Evolutionary conservation across 2,329 filamentous ascomycete genomes (phyloP), one percentile per base, ranked within the genome.

Genomic region (Aureobasidium lini): DNA sequence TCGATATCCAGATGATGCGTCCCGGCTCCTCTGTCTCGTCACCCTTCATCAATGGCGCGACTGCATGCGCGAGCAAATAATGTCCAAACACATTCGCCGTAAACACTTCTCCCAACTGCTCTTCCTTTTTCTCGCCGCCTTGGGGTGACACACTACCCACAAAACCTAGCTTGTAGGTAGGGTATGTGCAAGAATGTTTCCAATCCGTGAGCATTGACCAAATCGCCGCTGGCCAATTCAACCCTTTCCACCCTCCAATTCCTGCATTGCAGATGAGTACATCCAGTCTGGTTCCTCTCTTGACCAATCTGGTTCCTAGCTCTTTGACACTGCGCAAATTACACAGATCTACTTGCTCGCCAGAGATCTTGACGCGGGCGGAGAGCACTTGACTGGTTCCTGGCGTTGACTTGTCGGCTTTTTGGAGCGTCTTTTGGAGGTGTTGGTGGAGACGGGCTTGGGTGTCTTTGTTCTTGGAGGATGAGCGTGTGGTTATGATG

Each of bases 61-160:
- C 80, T 68, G 87, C 84, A 71, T 96, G 92, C 15, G 84, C 84
- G 28, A 99, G 84, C 68, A 96, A 76, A 71, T 99, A 97, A 75
- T 99, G 94, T 0, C 94, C 94, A 70, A 99, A 97, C 32, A 96
- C 82, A 69, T 97, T 97, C 52, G 93, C 87, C 70, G 87, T 88
- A 71, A 97, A 99, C 16, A 96, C 84, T 65, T 90, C 81, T 3
- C 90, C 92, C 0, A 99, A 76, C 5, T 54, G 36, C 8, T 72
- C 65, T 10, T 64, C 60, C 13, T 37, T 47, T 6, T 47, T 28
- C 23, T 50, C 50, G 40, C 29, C 49, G 6, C 64, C 64, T 69
- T 91, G 80, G 8, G 75, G 72, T 62, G 76, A 75, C 0, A 81
- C 60, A 61, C 78, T 75, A 28, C 86, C 86, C 2, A 79, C 69